Evolutionary conservation across 1,139 yeast genomes (phyloP), one percentile per base, ranked within the genome.

Genomic region (Candida sojae): DNA sequence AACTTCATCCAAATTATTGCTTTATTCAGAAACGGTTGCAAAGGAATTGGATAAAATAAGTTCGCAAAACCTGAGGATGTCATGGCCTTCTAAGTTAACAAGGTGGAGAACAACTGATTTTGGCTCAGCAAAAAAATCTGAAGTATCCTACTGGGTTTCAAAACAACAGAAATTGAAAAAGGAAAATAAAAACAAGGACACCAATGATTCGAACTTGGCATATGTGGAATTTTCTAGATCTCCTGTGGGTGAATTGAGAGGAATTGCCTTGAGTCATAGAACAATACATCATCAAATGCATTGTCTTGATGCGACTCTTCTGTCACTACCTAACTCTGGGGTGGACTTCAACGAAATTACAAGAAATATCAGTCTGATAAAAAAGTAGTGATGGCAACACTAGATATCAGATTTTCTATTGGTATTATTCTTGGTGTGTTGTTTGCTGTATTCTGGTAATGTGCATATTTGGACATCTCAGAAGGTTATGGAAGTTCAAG

Each of bases 211-310:
- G 10, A 96, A 89, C 60, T 71, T 93, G 52, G 97, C 98, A 0
- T 95, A 95, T 60, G 92, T 95, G 26, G 99, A 95, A 66, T 95
- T 88, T 62, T 84, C 96, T 0, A 79, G 95, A 56, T 87, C 96
- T 2, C 96, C 98, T 0, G 82, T 89, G 17, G 98, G 98, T 1
- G 96, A 92, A 57, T 69, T 91, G 33, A 78, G 97, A 47, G 99
- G 99, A 6, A 96, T 95, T 37, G 97, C 96, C 1, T 79, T 95
- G 62, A 87, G 95, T 31, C 98, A 93, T 61, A 75, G 90, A 51
- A 91, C 97, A 0, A 80, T 95, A 13, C 77, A 88, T 59, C 95
- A 90, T 58, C 99, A 93, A 62, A 89, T 93, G 93, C 79, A 82
- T 50, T 81, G 90, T 46, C 63, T 95, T 34, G 79, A 87, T 11